Evolutionary conservation across 1,139 yeast species (phyloP).

Genomic region (Casaregolazyma lundiana): DNA sequence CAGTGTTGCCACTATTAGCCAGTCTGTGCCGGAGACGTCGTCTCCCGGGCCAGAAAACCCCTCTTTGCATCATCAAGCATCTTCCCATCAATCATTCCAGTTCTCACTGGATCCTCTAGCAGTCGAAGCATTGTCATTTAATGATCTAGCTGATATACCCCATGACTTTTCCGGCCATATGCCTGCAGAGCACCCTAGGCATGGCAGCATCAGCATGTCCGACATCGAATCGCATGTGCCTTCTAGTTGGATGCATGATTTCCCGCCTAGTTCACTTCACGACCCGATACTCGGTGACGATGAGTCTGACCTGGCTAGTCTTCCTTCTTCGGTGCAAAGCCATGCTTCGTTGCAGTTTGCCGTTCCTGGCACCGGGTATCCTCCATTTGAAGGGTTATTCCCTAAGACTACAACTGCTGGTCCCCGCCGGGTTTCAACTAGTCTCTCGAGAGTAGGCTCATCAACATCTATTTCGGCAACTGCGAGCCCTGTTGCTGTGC

Average conservation of each 20-base stretch:
- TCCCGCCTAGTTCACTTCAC: neutral
- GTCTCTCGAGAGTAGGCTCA: neutral
- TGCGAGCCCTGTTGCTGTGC: neutral
- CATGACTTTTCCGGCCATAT: neutral
- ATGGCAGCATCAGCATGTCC: neutral
- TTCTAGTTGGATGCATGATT: neutral
- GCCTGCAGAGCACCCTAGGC: neutral
- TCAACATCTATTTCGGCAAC: neutral
- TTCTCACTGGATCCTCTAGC: conserved; percentile 31
- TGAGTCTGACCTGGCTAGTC: neutral
- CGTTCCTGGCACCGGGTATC: neutral
- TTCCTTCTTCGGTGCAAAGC: conserved; percentile 4
- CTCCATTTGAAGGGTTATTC: neutral
- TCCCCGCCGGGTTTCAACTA: neutral
- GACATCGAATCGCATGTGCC: neutral
- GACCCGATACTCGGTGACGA: neutral
- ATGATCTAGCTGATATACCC: conserved; percentile 15
- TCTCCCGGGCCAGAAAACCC: neutral
- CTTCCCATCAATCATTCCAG: conserved; percentile 27
- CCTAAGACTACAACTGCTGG: neutral
- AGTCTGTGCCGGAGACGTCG: neutral
- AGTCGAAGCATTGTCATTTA: conserved; percentile 26
- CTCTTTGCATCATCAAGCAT: neutral
- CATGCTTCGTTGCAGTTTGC: neutral
- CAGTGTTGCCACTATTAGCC: neutral